phyloP scores from a whole-genome alignment of 768 basidiomycete genomes.

The Lentinus brumalis region DNA sequence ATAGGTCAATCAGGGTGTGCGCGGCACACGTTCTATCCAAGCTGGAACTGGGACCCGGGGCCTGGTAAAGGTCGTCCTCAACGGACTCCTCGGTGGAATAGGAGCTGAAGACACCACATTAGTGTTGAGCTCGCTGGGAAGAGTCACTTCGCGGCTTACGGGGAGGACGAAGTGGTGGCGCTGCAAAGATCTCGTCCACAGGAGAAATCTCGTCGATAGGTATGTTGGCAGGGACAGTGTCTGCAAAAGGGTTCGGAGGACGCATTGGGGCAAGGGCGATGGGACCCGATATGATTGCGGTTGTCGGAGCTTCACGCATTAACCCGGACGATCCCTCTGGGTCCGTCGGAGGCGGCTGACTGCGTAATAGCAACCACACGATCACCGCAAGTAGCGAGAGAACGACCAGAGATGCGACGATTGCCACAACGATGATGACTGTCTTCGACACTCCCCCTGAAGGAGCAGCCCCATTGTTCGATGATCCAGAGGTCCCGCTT shows the following conservation, averaged over 20 bases:
- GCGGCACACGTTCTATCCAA: constrained; percentile 16
- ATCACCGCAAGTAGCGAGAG: constrained; percentile 20
- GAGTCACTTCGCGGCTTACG: not conserved
- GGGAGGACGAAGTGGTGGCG: not conserved
- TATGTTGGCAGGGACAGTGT: constrained; percentile 2
- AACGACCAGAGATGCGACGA: constrained; percentile 17
- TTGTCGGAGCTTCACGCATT: constrained; percentile 4
- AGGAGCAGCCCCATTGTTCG: not conserved
- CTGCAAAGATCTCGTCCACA: not conserved
- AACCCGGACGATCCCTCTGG: constrained; percentile 6
- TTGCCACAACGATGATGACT: constrained; percentile 18
- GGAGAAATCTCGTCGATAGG: constrained; percentile 11
- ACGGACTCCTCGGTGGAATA: constrained; percentile 17
- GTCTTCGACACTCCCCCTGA: constrained; percentile 16
- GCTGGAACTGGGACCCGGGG: not conserved
- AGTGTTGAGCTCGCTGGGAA: not conserved
- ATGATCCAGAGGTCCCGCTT: not conserved
- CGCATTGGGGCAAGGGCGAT: constrained; percentile 5
- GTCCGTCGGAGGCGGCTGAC: constrained; percentile 11
- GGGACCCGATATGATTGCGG: constrained; percentile 5
- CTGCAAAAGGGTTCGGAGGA: constrained; percentile 19
- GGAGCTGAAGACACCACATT: constrained; percentile 2
- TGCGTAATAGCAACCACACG: constrained; percentile 18
- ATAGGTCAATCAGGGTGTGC: constrained; percentile 3
- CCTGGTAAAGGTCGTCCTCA: constrained; percentile 2